Evolutionary conservation across 345 rosid species (phyloP), one percentile per base, ranked within the genome.

Genomic region (Hypericum androsaemum): DNA sequence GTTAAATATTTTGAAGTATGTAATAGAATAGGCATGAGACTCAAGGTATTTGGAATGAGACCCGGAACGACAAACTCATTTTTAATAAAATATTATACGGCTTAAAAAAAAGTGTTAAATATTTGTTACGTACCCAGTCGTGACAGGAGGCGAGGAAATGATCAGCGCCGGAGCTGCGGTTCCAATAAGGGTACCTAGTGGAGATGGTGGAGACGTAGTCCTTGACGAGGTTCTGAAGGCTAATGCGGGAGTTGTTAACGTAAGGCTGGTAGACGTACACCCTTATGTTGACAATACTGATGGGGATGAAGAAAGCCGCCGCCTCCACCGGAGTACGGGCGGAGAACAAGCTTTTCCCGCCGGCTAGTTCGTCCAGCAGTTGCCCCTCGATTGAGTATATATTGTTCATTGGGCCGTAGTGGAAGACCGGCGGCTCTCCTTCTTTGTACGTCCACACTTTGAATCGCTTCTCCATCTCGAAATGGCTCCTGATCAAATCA

Each of bases 101-200:
- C 6, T 12, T 10, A 47, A 40, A 5, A 12, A 32, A 49, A 37
- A 39, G 0, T 11, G 5, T 47, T 4, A 5, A 36, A 15, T 13
- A 12, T 11, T 16, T 12, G 43, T 14, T 7, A 57, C 65, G 12
- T 66, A 80, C 86, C 92, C 92, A 83, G 51, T 83, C 92, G 53
- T 80, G 87, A 41, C 83, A 78, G 2, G 87, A 78, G 11, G 81
- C 61, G 59, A 79, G 48, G 58, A 81, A 81, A 45, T 79, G 83
- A 35, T 81, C 94, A 50, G 81, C 78, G 2, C 94, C 94, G 2
- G 5, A 22, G 59, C 74, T 77, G 6, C 83, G 61, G 8, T 79
- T 84, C 94, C 88, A 84, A 5, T 67, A 80, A 15, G 85, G 83
- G 49, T 80, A 71, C 44, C 75, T 80, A 11, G 63, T 12, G 4